Evolutionary conservation across 345 rosid species (phyloP).

Genomic region (Mallotus nudiflorus): DNA sequence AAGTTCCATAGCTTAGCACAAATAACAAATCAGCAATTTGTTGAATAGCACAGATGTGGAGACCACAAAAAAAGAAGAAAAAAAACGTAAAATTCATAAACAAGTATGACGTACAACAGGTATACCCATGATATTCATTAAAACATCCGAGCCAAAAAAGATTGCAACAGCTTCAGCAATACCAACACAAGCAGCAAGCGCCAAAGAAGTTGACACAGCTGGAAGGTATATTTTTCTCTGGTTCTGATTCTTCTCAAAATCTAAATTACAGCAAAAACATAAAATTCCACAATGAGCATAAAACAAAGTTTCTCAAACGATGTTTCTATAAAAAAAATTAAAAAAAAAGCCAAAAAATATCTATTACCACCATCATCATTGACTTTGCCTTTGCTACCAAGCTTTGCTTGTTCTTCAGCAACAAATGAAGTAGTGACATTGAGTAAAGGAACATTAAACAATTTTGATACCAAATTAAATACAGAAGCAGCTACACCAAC

Average conservation of each 20-base stretch:
- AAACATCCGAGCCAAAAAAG: conserved; percentile 67
- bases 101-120: conserved; percentile 66
- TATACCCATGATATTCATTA: conserved; percentile 91
- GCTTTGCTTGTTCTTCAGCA: conserved; percentile 80
- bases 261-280: conserved; percentile 20
- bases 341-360: background rate
- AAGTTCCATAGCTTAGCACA: no score
- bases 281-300: no score
- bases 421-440: conserved; percentile 87
- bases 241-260: conserved; percentile 17
- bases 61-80: no score
- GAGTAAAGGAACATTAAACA: conserved; percentile 85
- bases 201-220: conserved; percentile 75
- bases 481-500: conserved; percentile 84
- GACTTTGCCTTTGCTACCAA: conserved; percentile 25
- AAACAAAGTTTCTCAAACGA: no score
- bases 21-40: no score
- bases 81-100: no score
- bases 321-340: no score
- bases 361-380: conserved; percentile 15
- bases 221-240: conserved; percentile 63
- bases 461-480: conserved; percentile 82
- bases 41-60: no score
- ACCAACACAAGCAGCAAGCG: conserved; percentile 78
- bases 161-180: conserved; percentile 79